Base-by-base conservation (phyloP, 2,329 filamentous ascomycete genomes). In the Coleophoma crateriformis region DNA sequence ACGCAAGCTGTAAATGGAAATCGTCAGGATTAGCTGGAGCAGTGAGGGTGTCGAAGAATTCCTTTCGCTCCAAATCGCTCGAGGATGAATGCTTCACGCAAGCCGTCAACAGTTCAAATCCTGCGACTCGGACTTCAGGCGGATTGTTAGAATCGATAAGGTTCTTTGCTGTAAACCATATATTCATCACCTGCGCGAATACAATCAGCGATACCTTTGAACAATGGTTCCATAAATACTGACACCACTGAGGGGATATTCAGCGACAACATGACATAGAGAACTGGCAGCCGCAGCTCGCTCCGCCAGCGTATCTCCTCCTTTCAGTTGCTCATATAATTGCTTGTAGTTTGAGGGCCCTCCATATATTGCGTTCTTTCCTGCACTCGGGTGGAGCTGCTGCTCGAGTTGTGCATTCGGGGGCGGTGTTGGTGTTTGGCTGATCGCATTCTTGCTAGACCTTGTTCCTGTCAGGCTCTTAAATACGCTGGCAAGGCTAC, bases 151-250 rank as follows among this genome's bases (percentile, higher is more conserved):
- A 67, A 27, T 84, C 74, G 51, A 87, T 81, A 51, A 87, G 69
- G 58, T 87, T 82, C 61, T 82, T 84, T 42, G 75, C 81, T 13
- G 81, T 79, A 54, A 81, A 77, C 81, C 84, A 87, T 50, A 87
- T 82, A 47, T 57, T 60, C 13, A 59, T 61, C 7, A 65, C 58
- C 62, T 44, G 15, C 63, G 17, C 5, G 27, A 33, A 22, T 40
- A 19, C 33, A 15, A 15, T 34, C n/a, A 33, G n/a, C 34, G 10
- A 22, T 10, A 20, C 27, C 53, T 38, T 38, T 7, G 2, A 50
- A 55, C 17, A 55, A 37, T n/a, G 45, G 6, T 33, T 47, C 34
- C 22, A 14, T 33, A 35, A 22, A 43, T 22, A 54, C 60, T 45
- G 55, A 66, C 63, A 46, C 60, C 59, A 51, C 57, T 64, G 11